These are phyloP conservation scores for Penicillium sclerotiorum DNA, from an alignment of 2,329 filamentous ascomycete species.

Conservation along the genomic window DNA sequence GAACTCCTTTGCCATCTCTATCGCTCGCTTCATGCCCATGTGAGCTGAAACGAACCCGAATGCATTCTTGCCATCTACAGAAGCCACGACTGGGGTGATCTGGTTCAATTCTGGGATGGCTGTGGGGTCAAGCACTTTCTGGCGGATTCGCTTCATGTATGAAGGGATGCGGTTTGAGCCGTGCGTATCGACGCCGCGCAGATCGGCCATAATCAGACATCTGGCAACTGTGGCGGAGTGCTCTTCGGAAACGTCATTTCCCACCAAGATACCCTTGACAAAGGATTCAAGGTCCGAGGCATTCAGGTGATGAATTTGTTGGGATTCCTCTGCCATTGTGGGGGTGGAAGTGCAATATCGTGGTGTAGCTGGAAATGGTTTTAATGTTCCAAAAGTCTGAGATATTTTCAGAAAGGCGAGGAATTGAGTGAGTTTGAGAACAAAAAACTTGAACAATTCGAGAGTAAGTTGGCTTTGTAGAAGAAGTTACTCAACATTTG, in stretches of 20 bases:
- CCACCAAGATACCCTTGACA: constrained; percentile 30
- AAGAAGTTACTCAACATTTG: too few relatives aligned
- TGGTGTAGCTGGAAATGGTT: too few relatives aligned
- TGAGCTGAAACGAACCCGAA: constrained; percentile 76
- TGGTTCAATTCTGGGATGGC: constrained; percentile 62
- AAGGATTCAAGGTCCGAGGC: constrained; percentile 25
- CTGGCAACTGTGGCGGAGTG: constrained; percentile 67
- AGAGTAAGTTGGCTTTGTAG: too few relatives aligned
- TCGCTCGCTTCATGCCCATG: constrained; percentile 66
- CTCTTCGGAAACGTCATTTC: constrained; percentile 58
- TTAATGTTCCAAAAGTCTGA: too few relatives aligned
- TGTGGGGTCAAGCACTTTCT: constrained; percentile 66
- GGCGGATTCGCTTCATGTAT: constrained; percentile 72
- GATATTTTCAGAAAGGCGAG: too few relatives aligned
- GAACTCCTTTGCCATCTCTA: constrained; percentile 63
- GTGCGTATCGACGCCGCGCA: constrained; percentile 78
- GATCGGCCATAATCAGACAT: constrained; percentile 66
- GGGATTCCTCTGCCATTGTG: constrained; percentile 14
- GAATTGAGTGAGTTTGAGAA: too few relatives aligned
- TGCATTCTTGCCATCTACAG: constrained; percentile 68
- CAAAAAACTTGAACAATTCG: too few relatives aligned
- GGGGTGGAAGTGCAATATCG: too few relatives aligned
- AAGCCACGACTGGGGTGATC: constrained; percentile 71
- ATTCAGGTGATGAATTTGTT: constrained; percentile 23
- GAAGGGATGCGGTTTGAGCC: constrained; percentile 77